phyloP scores from a whole-genome alignment of 148 eudicot genomes.

The Fagopyrum homotropicum region DNA sequence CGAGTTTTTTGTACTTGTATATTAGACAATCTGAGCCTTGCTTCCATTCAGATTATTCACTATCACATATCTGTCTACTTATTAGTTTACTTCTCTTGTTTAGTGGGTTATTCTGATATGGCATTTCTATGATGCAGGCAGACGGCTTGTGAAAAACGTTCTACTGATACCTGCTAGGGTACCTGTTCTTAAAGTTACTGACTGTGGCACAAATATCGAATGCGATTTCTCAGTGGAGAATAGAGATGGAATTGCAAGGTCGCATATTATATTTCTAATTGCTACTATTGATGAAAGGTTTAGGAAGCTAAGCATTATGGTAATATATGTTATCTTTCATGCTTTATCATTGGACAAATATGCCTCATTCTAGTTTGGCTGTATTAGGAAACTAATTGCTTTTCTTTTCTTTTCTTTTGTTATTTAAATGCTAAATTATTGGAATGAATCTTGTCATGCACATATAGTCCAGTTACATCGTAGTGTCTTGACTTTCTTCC shows the following conservation, averaged over 20 bases:
- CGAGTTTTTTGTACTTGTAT: background rate
- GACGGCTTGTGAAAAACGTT: constrained; percentile 49
- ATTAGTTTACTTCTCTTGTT: background rate
- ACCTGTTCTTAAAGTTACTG: constrained; percentile 83
- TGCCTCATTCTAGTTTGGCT: background rate
- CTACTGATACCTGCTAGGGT: constrained; percentile 70
- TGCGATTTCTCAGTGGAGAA: constrained; percentile 95
- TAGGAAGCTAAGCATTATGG: constrained; percentile 78
- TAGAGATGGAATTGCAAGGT: constrained; percentile 72
- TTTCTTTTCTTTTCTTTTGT: too few species aligned
- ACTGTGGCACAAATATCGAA: constrained; percentile 73
- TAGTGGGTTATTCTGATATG: constrained; percentile 1
- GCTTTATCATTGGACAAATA: background rate
- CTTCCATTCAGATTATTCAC: too few species aligned
- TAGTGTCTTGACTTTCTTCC: too few species aligned
- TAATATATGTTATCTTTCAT: constrained; percentile 25
- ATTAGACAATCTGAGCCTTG: background rate
- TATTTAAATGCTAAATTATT: too few species aligned
- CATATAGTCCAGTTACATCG: too few species aligned
- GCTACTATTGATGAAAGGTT: constrained; percentile 77
- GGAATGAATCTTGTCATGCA: too few species aligned
- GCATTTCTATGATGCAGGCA: constrained; percentile 30
- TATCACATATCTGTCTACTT: background rate
- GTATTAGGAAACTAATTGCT: too few species aligned
- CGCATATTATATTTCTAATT: constrained; percentile 52